Evolutionary conservation across 768 basidiomycete species (phyloP).

Genomic region (Lactifluus rugatus): DNA sequence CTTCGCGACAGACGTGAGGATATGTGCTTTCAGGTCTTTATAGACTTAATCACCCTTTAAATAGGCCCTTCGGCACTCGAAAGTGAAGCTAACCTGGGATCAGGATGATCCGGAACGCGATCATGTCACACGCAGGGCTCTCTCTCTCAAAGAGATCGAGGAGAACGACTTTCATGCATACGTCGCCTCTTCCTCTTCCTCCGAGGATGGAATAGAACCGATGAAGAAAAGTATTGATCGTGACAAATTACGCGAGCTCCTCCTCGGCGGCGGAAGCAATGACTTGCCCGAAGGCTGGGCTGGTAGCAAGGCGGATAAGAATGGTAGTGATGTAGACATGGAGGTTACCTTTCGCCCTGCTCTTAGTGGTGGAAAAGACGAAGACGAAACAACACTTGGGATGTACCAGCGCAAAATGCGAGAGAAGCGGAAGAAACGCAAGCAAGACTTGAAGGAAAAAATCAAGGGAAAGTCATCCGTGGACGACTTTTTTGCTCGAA

Average conservation of each 20-base stretch:
- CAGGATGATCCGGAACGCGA: conserved; percentile 88
- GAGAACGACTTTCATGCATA: conserved; percentile 74
- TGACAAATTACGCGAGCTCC: conserved; percentile 65
- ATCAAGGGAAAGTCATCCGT: conserved; percentile 22
- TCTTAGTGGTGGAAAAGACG: conserved; percentile 44
- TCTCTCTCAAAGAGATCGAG: conserved; percentile 82
- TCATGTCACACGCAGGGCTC: conserved; percentile 64
- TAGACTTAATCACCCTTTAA: background rate
- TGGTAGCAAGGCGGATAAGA: conserved; percentile 29
- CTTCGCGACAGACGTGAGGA: conserved; percentile 83
- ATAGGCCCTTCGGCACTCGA: conserved; percentile 95
- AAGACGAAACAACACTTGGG: conserved; percentile 82
- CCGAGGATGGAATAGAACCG: conserved; percentile 32
- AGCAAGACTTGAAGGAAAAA: conserved; percentile 49
- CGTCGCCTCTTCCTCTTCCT: conserved; percentile 37
- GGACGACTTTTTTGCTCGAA: conserved; percentile 76
- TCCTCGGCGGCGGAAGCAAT: conserved; percentile 58
- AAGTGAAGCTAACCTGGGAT: conserved; percentile 98
- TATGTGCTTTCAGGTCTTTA: background rate
- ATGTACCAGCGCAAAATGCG: conserved; percentile 82
- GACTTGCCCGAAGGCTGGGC: conserved; percentile 83
- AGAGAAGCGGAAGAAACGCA: conserved; percentile 79
- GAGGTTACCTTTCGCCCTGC: conserved; percentile 93
- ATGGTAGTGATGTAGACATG: conserved; percentile 63
- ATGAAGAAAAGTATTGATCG: conserved; percentile 44